A percentile compares a stretch with the other conserved stretches of the same genome.
Conservation (phyloP, 1,284 basidiomycete genomes). For the Phenoliferia sp. region DNA sequence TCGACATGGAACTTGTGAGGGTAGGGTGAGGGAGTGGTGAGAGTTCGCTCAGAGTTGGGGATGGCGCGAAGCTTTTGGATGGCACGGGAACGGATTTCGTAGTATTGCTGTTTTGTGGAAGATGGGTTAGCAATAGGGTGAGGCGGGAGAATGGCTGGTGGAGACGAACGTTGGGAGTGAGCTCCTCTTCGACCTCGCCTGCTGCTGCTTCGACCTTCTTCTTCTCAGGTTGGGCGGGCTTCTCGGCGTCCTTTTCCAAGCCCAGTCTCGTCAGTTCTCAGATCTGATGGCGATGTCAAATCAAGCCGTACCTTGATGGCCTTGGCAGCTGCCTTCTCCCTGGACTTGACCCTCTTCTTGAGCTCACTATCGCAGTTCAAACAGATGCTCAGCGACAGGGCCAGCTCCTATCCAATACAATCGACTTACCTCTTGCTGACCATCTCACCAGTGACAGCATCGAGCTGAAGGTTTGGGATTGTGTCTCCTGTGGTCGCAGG, state of each 20-base stretch:
- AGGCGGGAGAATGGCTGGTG: not conserved
- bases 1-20: slow-evolving; percentile 98
- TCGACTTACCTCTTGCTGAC: slow-evolving; percentile 81
- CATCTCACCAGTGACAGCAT: slow-evolving; percentile 87
- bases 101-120: slow-evolving; percentile 73
- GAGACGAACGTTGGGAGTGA: slow-evolving; percentile 68
- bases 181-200: slow-evolving; percentile 60
- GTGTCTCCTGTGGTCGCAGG: slow-evolving; percentile 2
- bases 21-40: slow-evolving; percentile 75
- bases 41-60: slow-evolving; percentile 49
- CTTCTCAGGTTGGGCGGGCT: slow-evolving; percentile 43
- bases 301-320: slow-evolving; percentile 55
- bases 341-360: slow-evolving; percentile 81
- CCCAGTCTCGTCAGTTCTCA: not conserved
- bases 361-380: slow-evolving; percentile 61
- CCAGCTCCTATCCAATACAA: slow-evolving; percentile 6
- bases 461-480: slow-evolving; percentile 42
- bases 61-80: slow-evolving; percentile 82
- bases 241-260: slow-evolving; percentile 45
- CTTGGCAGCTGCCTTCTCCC: slow-evolving; percentile 79
- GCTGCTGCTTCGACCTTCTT: slow-evolving; percentile 47
- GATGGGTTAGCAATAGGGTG: not conserved
- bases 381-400: not conserved
- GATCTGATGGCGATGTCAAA: not conserved
- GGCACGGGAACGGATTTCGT: slow-evolving; percentile 81